A percentile compares a stretch with the other conserved stretches of the same genome.
phyloP scores from a whole-genome alignment of 2,329 filamentous ascomycete species.

The Fusarium cyanostomum region DNA sequence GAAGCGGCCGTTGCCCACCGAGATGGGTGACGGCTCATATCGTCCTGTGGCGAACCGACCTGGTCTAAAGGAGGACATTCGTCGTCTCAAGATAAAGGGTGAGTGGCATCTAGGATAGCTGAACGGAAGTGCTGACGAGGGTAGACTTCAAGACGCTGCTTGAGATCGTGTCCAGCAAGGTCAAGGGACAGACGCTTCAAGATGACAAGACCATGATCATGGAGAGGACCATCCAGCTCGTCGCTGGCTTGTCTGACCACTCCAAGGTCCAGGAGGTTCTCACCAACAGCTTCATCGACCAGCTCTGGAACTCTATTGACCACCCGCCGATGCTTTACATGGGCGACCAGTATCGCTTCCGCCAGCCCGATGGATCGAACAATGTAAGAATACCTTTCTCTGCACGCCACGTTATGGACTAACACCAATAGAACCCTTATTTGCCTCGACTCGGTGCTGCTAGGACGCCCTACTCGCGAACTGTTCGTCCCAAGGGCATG shows the following conservation, averaged over 20 bases:
- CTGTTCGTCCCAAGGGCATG: conserved; percentile 66
- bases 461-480: conserved; percentile 72
- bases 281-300: conserved; percentile 73
- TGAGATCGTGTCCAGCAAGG: conserved; percentile 68
- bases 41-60: conserved; percentile 58
- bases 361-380: conserved; percentile 74
- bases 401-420: not conserved
- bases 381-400: conserved; percentile 57
- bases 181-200: conserved; percentile 68
- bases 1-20: conserved; percentile 68
- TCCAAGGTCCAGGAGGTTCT: conserved; percentile 70
- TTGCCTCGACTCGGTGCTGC: conserved; percentile 73
- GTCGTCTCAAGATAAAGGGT: conserved; percentile 37
- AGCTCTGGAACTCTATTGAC: conserved; percentile 76
- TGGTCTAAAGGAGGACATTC: conserved; percentile 34
- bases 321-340: conserved; percentile 76
- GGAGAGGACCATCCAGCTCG: conserved; percentile 77
- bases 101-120: not conserved
- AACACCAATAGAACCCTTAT: conserved; percentile 63
- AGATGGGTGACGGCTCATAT: conserved; percentile 71
- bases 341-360: conserved; percentile 70
- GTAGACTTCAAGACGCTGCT: conserved; percentile 70
- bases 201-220: conserved; percentile 84
- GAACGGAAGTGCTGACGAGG: conserved; percentile 36
- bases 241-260: conserved; percentile 69